phyloP scores from a whole-genome alignment of 768 basidiomycete species.

The Termitomyces sp. region DNA sequence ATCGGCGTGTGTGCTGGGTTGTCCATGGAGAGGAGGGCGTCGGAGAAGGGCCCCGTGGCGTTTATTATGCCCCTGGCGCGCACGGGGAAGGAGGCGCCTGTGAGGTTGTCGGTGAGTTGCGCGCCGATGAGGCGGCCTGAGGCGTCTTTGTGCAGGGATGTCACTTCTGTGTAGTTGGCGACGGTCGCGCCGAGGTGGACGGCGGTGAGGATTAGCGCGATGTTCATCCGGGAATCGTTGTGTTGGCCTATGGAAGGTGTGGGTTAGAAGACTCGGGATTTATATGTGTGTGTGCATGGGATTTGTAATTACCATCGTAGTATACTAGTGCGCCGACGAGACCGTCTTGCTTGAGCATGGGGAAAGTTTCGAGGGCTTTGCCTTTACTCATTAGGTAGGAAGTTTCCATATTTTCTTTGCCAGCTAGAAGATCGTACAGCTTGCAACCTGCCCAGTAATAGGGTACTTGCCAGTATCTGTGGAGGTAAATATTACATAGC shows the following conservation, averaged over 20 bases:
- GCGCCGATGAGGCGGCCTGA: conserved; percentile 69
- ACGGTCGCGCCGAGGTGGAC: conserved; percentile 86
- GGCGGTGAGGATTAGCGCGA: conserved; percentile 91
- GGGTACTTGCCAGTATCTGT: conserved; percentile 91
- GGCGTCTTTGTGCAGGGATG: conserved; percentile 61
- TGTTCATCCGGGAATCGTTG: conserved; percentile 98
- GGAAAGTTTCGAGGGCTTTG: conserved; percentile 91
- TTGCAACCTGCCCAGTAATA: conserved; percentile 97
- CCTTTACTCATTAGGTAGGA: conserved; percentile 95
- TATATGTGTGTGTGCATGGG: conserved; percentile 24
- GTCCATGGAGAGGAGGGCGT: conserved; percentile 80
- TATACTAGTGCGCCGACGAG: conserved; percentile 95
- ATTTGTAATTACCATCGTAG: conserved; percentile 68
- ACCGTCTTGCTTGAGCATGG: conserved; percentile 91
- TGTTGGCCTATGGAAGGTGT: conserved; percentile 69
- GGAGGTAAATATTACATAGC: background rate
- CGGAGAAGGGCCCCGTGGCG: conserved; percentile 93
- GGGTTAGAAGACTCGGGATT: conserved; percentile 10
- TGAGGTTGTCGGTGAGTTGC: conserved; percentile 73
- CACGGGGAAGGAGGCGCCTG: conserved; percentile 78
- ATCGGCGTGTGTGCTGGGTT: conserved; percentile 75
- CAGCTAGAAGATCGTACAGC: conserved; percentile 92
- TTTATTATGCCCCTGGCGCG: conserved; percentile 91
- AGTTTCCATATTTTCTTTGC: conserved; percentile 93
- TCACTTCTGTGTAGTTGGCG: conserved; percentile 89